Evolutionary conservation across 2,329 filamentous ascomycete genomes (phyloP).

Genomic region (Trichoderma aggressivum): DNA sequence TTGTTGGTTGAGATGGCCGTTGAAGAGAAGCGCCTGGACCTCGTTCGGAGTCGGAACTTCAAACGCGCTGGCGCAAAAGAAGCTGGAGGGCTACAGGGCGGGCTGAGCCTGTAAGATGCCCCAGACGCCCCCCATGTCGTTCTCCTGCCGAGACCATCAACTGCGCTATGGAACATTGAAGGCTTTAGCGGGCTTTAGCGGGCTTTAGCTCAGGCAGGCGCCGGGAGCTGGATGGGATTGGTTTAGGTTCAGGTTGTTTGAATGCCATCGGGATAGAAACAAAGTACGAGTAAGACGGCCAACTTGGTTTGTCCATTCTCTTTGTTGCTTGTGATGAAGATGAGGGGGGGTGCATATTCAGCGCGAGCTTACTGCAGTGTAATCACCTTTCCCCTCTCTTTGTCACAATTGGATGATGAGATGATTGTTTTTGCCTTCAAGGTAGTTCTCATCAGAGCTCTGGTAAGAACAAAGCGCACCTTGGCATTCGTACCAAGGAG

Average conservation of each 20-base stretch:
- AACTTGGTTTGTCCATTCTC: background rate
- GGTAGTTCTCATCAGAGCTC: background rate
- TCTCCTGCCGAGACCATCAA: background rate
- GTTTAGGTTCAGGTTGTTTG: background rate
- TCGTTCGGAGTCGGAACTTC: background rate
- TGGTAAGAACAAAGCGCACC: background rate
- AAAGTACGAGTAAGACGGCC: background rate
- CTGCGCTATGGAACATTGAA: conserved; percentile 4
- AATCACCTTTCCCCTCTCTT: background rate
- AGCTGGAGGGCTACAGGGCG: background rate
- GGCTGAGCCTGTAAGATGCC: conserved; percentile 1
- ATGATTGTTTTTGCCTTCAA: background rate
- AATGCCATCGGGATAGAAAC: background rate
- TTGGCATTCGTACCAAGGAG: no score
- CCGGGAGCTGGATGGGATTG: background rate
- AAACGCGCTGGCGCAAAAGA: background rate
- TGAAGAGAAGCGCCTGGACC: background rate
- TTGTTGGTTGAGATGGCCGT: background rate
- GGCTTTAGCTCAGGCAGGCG: background rate
- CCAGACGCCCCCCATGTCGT: background rate
- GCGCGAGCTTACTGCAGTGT: background rate
- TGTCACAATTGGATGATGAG: background rate
- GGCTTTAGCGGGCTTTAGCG: conserved; percentile 5
- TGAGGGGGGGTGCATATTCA: background rate
- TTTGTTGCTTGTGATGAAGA: background rate